phyloP scores from a whole-genome alignment of 2,329 filamentous ascomycete species.

The Beauveria varroae region DNA sequence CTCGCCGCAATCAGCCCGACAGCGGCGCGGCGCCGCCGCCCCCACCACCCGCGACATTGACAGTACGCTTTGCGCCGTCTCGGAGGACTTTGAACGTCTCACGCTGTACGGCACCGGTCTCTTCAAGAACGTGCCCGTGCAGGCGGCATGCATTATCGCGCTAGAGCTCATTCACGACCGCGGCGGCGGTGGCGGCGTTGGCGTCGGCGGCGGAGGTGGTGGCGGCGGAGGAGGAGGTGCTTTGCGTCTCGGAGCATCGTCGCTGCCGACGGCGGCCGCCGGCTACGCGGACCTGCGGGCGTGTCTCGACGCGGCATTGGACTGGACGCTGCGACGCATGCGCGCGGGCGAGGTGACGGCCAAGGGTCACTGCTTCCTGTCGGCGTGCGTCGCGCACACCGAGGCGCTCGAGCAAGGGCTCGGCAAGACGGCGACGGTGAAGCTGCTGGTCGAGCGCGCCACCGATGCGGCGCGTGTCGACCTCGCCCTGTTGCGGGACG shows the following conservation, averaged over 20 bases:
- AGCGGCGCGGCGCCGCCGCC: not conserved
- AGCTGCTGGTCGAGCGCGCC: conserved; percentile 21
- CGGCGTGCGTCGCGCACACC: conserved; percentile 24
- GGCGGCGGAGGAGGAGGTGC: too few species aligned
- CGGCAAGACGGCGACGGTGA: conserved; percentile 23
- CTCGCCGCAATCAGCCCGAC: conserved; percentile 12
- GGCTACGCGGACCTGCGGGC: conserved; percentile 22
- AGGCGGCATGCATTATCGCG: conserved; percentile 34
- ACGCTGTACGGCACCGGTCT: conserved; percentile 33
- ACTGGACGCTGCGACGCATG: conserved; percentile 28
- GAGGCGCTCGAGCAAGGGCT: conserved; percentile 26
- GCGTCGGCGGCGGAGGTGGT: conserved; percentile 3
- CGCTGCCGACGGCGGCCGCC: conserved; percentile 22
- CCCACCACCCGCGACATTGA: too few species aligned
- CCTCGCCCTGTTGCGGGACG: conserved; percentile 25
- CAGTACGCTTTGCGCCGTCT: too few species aligned
- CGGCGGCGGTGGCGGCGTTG: conserved; percentile 35
- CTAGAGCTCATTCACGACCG: conserved; percentile 39
- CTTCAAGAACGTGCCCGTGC: conserved; percentile 33
- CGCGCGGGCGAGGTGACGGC: conserved; percentile 36
- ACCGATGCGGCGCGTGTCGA: conserved; percentile 21
- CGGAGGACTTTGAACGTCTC: conserved; percentile 28
- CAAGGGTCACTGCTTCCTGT: conserved; percentile 32
- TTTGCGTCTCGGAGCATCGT: conserved; percentile 10
- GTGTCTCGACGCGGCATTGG: conserved; percentile 21